Evolutionary conservation across 2,329 filamentous ascomycete species (phyloP).

Genomic region (Dothideomycetes sp.): DNA sequence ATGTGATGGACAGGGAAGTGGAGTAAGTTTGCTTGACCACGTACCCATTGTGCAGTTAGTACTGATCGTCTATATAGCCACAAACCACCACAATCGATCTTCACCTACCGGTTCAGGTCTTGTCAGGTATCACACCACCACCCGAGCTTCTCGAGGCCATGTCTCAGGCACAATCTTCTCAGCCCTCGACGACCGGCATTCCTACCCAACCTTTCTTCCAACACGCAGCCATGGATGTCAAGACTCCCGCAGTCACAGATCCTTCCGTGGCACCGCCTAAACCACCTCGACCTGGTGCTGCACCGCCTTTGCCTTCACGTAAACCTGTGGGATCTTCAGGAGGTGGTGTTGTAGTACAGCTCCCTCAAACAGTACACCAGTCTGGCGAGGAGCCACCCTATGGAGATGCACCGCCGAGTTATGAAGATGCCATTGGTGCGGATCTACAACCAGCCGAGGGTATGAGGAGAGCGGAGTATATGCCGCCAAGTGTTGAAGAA

Average conservation of each 20-base stretch:
- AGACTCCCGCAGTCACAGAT: constrained; percentile 8
- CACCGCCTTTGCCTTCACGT: constrained; percentile 7
- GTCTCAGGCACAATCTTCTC: constrained; percentile 19
- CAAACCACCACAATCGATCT: constrained; percentile 73
- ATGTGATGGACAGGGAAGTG: constrained; percentile 41
- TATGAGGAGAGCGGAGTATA: constrained; percentile 55
- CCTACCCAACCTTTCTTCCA: constrained; percentile 20
- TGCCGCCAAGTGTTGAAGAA: constrained; percentile 29
- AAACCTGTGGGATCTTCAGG: background rate
- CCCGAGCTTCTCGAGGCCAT: constrained; percentile 63
- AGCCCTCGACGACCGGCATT: constrained; percentile 17
- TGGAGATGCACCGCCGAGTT: constrained; percentile 84
- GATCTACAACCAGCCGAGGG: constrained; percentile 65
- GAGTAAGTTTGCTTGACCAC: constrained; percentile 5
- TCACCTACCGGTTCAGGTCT: constrained; percentile 70
- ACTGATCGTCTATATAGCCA: constrained; percentile 17
- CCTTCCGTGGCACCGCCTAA: too few species aligned
- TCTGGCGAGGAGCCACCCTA: constrained; percentile 23
- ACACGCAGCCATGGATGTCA: too few species aligned
- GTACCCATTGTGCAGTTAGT: background rate
- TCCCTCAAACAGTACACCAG: background rate
- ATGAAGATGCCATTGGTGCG: constrained; percentile 84
- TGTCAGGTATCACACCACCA: constrained; percentile 78
- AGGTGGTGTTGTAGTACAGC: background rate
- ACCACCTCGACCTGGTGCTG: constrained; percentile 2